Evolutionary conservation across 1,139 yeast genomes (phyloP).

Genomic region (Zygosaccharomyces sapae): DNA sequence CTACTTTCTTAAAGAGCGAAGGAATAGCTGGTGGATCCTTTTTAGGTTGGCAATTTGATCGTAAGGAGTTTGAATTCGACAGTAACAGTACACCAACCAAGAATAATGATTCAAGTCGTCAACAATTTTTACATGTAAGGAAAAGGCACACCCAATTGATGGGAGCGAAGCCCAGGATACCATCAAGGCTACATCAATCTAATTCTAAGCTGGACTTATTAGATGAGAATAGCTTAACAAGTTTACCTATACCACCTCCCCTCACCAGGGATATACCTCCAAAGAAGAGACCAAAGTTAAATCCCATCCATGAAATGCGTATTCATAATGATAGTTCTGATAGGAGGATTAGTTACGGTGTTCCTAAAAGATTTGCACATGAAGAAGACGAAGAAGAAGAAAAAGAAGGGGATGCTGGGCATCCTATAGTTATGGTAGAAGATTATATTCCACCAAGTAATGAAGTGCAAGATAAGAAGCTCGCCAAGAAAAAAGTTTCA

Average conservation of each 20-base stretch:
- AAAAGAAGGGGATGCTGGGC: constrained; percentile 10
- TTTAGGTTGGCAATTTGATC: constrained; percentile 28
- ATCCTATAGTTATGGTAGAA: constrained; percentile 31
- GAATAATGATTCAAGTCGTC: constrained; percentile 9
- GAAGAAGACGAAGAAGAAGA: constrained; percentile 8
- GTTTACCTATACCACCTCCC: constrained; percentile 34
- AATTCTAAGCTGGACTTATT: constrained; percentile 32
- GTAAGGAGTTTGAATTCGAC: constrained; percentile 29
- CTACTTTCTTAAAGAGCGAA: constrained; percentile 17
- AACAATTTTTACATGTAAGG: constrained; percentile 17
- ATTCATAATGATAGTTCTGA: constrained; percentile 23
- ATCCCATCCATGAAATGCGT: constrained; percentile 23
- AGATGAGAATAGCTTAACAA: constrained; percentile 30
- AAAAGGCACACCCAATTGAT: constrained; percentile 26
- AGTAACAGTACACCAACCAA: constrained; percentile 34
- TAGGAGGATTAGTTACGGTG: constrained; percentile 25
- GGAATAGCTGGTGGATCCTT: constrained; percentile 15
- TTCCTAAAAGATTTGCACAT: constrained; percentile 7
- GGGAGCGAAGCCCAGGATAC: constrained; percentile 27
- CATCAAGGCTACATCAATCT: constrained; percentile 22
- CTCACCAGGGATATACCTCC: constrained; percentile 8
- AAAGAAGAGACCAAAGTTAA: constrained; percentile 13
- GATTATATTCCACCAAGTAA: constrained; percentile 26
- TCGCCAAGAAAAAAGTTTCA: constrained; percentile 27
- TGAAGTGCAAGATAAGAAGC: constrained; percentile 1